phyloP scores from a whole-genome alignment of 2,329 filamentous ascomycete genomes.

The Aspergillus cejpii region DNA sequence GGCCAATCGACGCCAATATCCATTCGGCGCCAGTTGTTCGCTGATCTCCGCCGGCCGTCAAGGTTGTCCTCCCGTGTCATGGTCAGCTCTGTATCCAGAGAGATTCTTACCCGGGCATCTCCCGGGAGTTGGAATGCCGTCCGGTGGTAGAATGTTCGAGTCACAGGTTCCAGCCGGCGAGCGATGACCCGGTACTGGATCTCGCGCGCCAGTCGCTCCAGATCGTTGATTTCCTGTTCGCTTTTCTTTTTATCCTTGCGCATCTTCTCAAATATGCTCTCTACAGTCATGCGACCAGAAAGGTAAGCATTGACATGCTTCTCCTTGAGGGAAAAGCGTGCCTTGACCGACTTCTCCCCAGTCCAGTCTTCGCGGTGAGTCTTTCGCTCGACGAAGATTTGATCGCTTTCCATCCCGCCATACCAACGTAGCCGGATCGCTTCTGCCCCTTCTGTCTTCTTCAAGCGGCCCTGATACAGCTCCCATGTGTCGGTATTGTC shows the following conservation, averaged over 20 bases:
- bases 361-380: constrained; percentile 99
- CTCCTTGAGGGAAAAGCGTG: constrained; percentile 89
- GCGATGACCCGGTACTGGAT: constrained; percentile 90
- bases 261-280: constrained; percentile 91
- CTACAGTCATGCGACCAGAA: constrained; percentile 73
- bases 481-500: constrained; percentile 94
- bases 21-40: constrained; percentile 91
- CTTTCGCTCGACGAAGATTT: constrained; percentile 94
- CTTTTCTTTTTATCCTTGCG: constrained; percentile 92
- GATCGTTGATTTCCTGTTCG: constrained; percentile 78
- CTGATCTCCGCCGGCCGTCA: constrained; percentile 67
- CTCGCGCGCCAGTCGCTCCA: constrained; percentile 83
- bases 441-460: constrained; percentile 96
- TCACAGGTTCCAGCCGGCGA: constrained; percentile 79
- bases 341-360: constrained; percentile 97
- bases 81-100: constrained; percentile 88
- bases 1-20: constrained; percentile 96
- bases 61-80: constrained; percentile 95
- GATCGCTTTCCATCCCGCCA: constrained; percentile 89
- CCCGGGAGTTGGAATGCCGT: constrained; percentile 96
- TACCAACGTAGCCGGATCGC: constrained; percentile 97
- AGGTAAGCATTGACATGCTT: constrained; percentile 95
- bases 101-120: constrained; percentile 92
- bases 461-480: constrained; percentile 84
- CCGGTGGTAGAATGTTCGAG: constrained; percentile 94